Conservation (phyloP, 225 moss, liverwort and hornwort species). For the Thuidium tamariscinum region DNA sequence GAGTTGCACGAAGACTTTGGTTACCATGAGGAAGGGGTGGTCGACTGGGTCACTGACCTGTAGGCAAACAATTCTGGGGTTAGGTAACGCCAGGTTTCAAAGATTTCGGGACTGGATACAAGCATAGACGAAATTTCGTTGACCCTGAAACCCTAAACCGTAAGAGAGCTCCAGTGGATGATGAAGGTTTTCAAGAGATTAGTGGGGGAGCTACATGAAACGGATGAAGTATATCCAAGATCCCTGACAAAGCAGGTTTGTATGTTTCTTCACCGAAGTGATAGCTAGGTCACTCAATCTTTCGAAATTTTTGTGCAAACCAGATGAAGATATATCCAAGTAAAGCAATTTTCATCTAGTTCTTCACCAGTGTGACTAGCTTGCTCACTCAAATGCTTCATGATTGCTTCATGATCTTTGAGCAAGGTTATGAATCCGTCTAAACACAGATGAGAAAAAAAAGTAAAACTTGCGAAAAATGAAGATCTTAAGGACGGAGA, state of each 20-base stretch:
- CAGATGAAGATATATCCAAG: background rate
- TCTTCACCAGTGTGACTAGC: background rate
- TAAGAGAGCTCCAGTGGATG: background rate
- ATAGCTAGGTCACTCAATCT: background rate
- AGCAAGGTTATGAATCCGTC: background rate
- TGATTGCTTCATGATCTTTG: background rate
- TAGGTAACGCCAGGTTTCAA: background rate
- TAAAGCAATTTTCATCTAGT: background rate
- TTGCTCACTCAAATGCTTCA: background rate
- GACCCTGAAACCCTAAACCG: background rate
- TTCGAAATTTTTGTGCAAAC: background rate
- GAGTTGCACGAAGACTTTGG: constrained; percentile 59
- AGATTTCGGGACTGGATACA: too few relatives aligned
- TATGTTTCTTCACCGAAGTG: background rate
- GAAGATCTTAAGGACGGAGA: too few relatives aligned
- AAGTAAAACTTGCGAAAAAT: background rate
- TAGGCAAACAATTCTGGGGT: background rate
- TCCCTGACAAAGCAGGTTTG: background rate
- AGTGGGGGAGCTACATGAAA: background rate
- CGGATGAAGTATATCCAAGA: background rate
- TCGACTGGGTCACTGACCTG: constrained; percentile 64
- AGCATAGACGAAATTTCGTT: background rate
- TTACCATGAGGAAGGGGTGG: constrained; percentile 34
- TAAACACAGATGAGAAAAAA: background rate
- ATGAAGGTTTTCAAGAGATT: background rate